Evolutionary conservation across 2,329 filamentous ascomycete species (phyloP), one percentile per base, ranked within the genome.

Genomic region (Sporothrix dimorphospora): DNA sequence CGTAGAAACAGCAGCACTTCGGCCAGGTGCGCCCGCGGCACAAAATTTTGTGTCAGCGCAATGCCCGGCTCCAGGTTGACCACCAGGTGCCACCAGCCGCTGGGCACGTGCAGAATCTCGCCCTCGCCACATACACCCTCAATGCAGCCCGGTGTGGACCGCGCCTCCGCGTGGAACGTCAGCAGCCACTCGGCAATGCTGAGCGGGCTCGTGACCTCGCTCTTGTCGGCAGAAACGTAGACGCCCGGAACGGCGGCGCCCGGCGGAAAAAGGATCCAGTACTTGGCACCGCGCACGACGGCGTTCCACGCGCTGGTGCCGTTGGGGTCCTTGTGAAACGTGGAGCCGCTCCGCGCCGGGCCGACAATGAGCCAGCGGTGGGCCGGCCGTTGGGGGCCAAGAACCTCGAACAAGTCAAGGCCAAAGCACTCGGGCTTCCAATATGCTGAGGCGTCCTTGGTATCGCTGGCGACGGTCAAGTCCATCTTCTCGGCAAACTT

Each of bases 231-330:
- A 4, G 93, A 97, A 55, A 98, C 93, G 77, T 92, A 97, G 49
- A 98, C 94, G 3, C 95, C 95, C 0, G 95, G 95, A 7, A 96
- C 94, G 3, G 90, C 86, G 0, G 90, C 88, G 0, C 89, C 89
- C 0, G 92, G 91, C 0, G 94, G 94, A 78, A 98, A 98, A 94
- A 98, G 97, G 80, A 98, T 95, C 95, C 96, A 98, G 84, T 98
- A 98, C 79, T 98, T 98, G 45, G 91, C 89, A 5, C 95, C 96
- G 73, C 91, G 89, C 38, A 98, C 85, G 16, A 98, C 93, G 0
- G 94, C 95, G 79, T 98, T 98, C 96, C 95, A 98, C 0, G 96
- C 95, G 77, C 90, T 91, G 21, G 89, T 91, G 21, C 82, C 90
- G 76, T 91, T 91, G 27, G 89, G 89, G 73, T 91, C 89, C 79